Percentiles rank a stretch among this genome's conserved stretches.
Evolutionary conservation across 345 rosid genomes (phyloP).

Genomic region (Hypericum perforatum): DNA sequence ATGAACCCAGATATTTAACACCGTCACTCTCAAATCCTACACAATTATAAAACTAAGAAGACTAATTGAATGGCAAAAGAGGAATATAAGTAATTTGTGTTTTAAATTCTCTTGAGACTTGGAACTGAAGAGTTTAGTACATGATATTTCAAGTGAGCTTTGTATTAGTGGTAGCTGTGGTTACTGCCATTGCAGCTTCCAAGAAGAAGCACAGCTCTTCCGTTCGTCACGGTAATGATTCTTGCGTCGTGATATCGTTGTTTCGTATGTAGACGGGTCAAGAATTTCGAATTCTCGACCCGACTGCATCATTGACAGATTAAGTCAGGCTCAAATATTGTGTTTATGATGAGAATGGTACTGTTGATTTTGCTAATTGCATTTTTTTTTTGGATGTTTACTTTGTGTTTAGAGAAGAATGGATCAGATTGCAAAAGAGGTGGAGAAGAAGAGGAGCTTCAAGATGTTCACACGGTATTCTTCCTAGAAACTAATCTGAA

Average conservation of each 20-base stretch:
- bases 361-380: background rate
- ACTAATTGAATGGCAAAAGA: slow-evolving; percentile 4
- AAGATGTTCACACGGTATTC: background rate
- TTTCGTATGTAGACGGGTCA: too few relatives aligned
- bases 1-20: too few relatives aligned
- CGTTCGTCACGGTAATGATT: background rate
- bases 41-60: background rate
- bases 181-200: slow-evolving; percentile 18
- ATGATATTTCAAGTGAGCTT: slow-evolving; percentile 27
- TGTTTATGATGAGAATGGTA: slow-evolving; percentile 2
- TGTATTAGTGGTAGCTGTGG: slow-evolving; percentile 17
- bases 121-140: background rate
- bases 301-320: too few relatives aligned
- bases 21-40: too few relatives aligned
- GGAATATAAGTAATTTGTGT: background rate
- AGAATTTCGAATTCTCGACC: too few relatives aligned
- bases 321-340: too few relatives aligned
- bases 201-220: background rate
- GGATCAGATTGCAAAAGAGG: slow-evolving; percentile 3
- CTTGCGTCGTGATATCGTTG: too few relatives aligned
- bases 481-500: too few relatives aligned
- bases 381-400: slow-evolving; percentile 1
- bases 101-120: background rate
- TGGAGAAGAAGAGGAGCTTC: slow-evolving; percentile 6
- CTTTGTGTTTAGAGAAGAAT: slow-evolving; percentile 7